Evolutionary conservation across 257 asterid genomes (phyloP), one percentile per base, ranked within the genome.

Genomic region (Solanum corneliomulleri): DNA sequence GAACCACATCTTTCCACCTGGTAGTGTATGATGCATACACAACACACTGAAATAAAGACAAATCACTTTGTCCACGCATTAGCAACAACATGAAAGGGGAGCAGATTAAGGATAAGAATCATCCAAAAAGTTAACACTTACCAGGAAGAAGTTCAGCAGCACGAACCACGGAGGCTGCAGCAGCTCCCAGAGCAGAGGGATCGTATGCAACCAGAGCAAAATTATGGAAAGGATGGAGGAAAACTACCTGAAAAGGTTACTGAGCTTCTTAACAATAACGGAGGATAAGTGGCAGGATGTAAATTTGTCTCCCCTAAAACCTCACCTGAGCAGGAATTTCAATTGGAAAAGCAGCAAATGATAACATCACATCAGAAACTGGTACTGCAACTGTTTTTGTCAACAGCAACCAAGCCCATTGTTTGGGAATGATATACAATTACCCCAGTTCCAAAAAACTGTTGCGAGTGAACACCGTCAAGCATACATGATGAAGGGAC

Each of bases 111-210:
- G 62, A 27, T 25, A 78, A 39, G 84, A 78, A 45, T 78, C 41
- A 78, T 77, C 83, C 84, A 78, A 45, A 42, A 16, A 15, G 25
- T 25, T 2, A 25, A 47, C 85, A 29, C 44, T 77, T 93, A 96
- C 99, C 99, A 33, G 99, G 98, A 90, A 93, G 98, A 91, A 97
- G 99, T 92, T 97, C 95, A 90, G 99, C 99, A 91, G 99, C 97
- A 86, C 95, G 97, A 90, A 97, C 98, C 88, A 90, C 90, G 64
- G 98, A 96, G 81, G 94, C 92, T 71, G 98, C 98, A 76, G 91
- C 90, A 90, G 88, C 84, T 72, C 98, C 99, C 91, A 97, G 91
- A n/a, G 96, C 91, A 44, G 98, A 92, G 88, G 99, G 99, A 86
- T 97, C 94, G 82, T 97, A 97, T 9, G 99, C 99, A 87, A 97